Evolutionary conservation across 1,284 basidiomycete species (phyloP).

Genomic region (Sphaerobolus stellatus): DNA sequence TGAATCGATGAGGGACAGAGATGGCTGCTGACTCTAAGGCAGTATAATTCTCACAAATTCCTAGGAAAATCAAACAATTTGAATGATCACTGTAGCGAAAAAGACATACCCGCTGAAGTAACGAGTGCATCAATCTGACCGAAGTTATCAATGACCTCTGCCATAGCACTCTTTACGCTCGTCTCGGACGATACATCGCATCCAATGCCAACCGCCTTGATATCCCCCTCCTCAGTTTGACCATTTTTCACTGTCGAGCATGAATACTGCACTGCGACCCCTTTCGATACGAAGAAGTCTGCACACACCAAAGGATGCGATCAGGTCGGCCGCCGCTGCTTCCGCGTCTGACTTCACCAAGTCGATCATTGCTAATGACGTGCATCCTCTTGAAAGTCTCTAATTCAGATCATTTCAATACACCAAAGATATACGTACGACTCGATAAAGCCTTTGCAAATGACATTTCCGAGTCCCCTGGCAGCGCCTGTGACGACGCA

Average conservation of each 20-base stretch:
- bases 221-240: constrained; percentile 55
- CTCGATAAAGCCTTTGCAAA: constrained; percentile 86
- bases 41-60: constrained; percentile 90
- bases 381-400: constrained; percentile 63
- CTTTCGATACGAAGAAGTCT: neutral
- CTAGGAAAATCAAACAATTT: constrained; percentile 39
- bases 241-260: constrained; percentile 44
- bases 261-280: neutral
- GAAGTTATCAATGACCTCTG: constrained; percentile 64
- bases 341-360: constrained; percentile 74
- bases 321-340: constrained; percentile 73
- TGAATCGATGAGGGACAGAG: neutral
- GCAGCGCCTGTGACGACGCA: constrained; percentile 95
- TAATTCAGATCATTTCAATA: neutral
- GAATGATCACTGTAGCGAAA: constrained; percentile 6
- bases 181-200: constrained; percentile 89
- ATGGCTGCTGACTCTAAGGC: constrained; percentile 69
- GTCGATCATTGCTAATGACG: constrained; percentile 81
- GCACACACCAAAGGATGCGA: constrained; percentile 46
- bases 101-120: constrained; percentile 76
- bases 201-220: constrained; percentile 75
- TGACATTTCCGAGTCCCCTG: constrained; percentile 84
- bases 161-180: constrained; percentile 73
- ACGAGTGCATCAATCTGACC: constrained; percentile 87
- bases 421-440: constrained; percentile 51